A percentile compares a stretch with the other conserved stretches of the same genome.
These are phyloP conservation scores for Scenedesmus sp. DNA, from an alignment of 163 green algal species.

Conservation along the genomic window DNA sequence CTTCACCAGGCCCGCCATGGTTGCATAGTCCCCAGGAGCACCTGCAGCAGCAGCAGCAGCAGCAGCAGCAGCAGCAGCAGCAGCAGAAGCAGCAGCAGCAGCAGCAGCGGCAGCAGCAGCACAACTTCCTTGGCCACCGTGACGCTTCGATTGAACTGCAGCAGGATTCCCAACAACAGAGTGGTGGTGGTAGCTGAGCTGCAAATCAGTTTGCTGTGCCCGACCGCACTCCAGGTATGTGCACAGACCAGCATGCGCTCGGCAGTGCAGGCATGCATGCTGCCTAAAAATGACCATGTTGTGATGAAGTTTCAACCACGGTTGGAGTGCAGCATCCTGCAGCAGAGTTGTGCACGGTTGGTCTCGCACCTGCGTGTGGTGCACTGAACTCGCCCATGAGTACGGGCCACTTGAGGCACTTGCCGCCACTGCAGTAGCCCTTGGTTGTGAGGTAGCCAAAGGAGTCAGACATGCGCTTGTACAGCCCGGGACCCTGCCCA, in stretches of 20 bases:
- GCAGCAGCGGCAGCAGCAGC: background rate
- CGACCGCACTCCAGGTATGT: too few species aligned
- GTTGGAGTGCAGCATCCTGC: too few species aligned
- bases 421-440: conserved; percentile 44
- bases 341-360: too few species aligned
- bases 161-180: too few species aligned
- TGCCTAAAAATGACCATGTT: too few species aligned
- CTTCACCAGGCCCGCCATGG: conserved; percentile 50
- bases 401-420: conserved; percentile 54
- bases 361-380: conserved; percentile 30
- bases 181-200: too few species aligned
- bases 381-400: conserved; percentile 55
- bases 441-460: conserved; percentile 61
- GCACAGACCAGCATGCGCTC: too few species aligned
- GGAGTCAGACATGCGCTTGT: conserved; percentile 55
- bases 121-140: background rate
- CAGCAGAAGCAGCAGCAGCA: background rate
- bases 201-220: too few species aligned
- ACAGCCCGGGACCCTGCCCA: conserved; percentile 43
- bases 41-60: conserved; percentile 8
- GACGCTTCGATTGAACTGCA: too few species aligned
- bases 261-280: too few species aligned
- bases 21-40: conserved; percentile 39
- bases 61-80: background rate
- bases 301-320: too few species aligned